Base-by-base conservation (phyloP, 2,329 filamentous ascomycete genomes). In the Aspergillus jensenii region DNA sequence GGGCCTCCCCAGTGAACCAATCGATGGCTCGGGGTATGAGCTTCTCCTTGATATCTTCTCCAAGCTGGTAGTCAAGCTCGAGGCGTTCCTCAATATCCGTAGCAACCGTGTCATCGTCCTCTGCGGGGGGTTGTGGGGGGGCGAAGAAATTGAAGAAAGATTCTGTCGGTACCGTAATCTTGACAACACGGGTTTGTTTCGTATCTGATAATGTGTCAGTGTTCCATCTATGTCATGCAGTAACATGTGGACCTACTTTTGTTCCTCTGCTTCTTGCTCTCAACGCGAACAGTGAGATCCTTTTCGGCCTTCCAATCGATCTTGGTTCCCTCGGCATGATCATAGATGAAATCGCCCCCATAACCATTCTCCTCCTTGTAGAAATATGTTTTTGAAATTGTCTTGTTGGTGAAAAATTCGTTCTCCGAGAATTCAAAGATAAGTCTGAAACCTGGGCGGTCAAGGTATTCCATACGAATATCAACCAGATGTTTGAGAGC, bases 111-210 rank as follows among this genome's bases (percentile, higher is more conserved):
- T 79, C 78, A 40, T 81, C 79, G 50, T 91, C 87, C 35, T 89
- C 90, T 50, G 81, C 83, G 27, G 91, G 95, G 60, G 91, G 89
- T 79, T 91, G 91, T 47, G 95, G 96, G 25, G 95, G 95, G 55
- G 92, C 92, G 83, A 99, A 99, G 87, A 97, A 97, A 84, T 96
- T 96, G 87, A 92, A 92, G 84, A 99, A 99, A 2, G 95, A 98
- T 77, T 97, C 95, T 58, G 93, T 98, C 39, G 95, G 95, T 47
- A 99, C 95, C 1, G 93, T 97, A 84, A 97, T 96, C 88, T 98
- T 98, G 67, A 99, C 93, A 67, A 99, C 91, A 66, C 95, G 91
- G 61, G 95, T 99, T 78, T 99, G 95, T 84, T 99, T 99, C 67
- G 95, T 99, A 83, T 95, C 95, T 98, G 69, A 4, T 62, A 59